Base-by-base conservation (phyloP, 192 early-diverging fungal species). In the Linnemannia zychae region DNA sequence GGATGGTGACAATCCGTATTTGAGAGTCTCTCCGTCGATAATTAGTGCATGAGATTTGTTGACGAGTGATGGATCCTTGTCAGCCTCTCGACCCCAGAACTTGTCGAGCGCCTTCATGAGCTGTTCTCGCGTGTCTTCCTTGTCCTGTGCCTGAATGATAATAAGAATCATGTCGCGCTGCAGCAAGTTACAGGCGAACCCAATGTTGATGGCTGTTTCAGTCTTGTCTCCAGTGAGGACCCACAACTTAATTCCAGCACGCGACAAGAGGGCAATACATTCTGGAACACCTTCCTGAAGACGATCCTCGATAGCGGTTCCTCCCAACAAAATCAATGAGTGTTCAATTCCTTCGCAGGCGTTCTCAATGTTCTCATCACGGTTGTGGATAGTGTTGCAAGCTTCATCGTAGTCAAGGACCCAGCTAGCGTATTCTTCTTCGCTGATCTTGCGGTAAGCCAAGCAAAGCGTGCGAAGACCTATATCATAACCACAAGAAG, bases 121-220 rank as follows among this genome's bases (percentile, higher is more conserved):
- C 86, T 96, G 94, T 48, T 88, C 83, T n/a, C 87, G 77, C 1
- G 95, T 94, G 17, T 89, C 87, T 5, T 92, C 90, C 65, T 88
- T 87, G 38, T 89, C 92, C 52, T 86, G 86, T 24, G 88, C 92
- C 34, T 91, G 88, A 48, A 99, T 91, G 36, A 97, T 89, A 11
- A 98, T 92, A 18, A 97, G 87, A 76, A 94, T 92, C 97, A 97
- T 98, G 49, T 95, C 94, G 37, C 89, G 88, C 60, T 93, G 91
- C 6, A 99, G 88, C 60, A 99, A 87, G 74, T 98, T 98, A 89
- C 97, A 97, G 20, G 97, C 95, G 73, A 96, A 96, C 22, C 97
- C 98, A 89, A 99, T 99, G 81, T 98, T 98, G 85, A 99, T 98
- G 3, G 98, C 98, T 0, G 98, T 99, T 78, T 99, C 97, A 63